Evolutionary conservation across 192 early-diverging fungal species (phyloP), one percentile per base, ranked within the genome.

Genomic region (Entomortierella beljakovae): DNA sequence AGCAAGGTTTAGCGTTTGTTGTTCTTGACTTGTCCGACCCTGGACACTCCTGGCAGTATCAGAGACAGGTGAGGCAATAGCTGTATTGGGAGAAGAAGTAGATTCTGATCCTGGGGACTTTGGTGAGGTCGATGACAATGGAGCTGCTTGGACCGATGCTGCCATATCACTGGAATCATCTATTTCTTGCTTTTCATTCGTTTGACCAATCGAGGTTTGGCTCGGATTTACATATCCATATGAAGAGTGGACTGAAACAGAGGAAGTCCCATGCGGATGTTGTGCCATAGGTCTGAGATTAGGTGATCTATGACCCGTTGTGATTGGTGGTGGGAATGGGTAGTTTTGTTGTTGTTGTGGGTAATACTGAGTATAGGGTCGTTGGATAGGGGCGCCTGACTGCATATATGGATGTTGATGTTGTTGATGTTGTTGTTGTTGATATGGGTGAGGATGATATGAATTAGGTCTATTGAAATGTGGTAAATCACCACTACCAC

Each of bases 281-380:
- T 31, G 55, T 33, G 31, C 8, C 16, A 32, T 33, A 18, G 54
- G 31, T 18, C 54, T 56, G 3, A 33, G n/a, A n/a, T n/a, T n/a
- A n/a, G n/a, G n/a, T 46, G 43, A 2, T 2, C 5, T 46, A 15
- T 46, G 43, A 26, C 15, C 28, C 51, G 42, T 13, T 43, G 18
- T 26, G 51, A 26, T n/a, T 20, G 33, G 18, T 57, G 26, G 2
- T 23, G 34, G 28, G 25, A 22, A 58, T 18, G 43, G 48, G 46
- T 50, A 68, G 5, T 20, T 43, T 22, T 50, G 43, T 15, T 51
- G 57, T 31, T 66, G 53, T 49, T 66, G 64, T n/a, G 22, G 20
- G n/a, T 49, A 67, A 18, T 46, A 23, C 50, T 57, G 35, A 26
- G 59, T 31, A 1, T 61, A n/a, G 10, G 56, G 56, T 13, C 56